Evolutionary conservation across 352 stramenopile species (phyloP).

Genomic region (Globisporangium yorkense): DNA sequence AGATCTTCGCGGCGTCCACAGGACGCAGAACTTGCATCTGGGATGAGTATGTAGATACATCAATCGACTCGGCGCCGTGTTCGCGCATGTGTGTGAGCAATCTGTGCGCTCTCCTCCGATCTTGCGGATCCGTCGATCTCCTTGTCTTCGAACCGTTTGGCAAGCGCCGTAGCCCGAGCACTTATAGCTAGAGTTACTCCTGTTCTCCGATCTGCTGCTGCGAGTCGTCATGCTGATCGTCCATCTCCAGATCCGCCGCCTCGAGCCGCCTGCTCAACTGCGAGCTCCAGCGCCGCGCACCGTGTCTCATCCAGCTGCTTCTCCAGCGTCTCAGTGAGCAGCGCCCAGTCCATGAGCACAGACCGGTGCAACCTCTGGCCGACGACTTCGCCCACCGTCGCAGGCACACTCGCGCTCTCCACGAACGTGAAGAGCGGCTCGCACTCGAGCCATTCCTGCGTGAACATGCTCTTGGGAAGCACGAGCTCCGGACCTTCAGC

Average conservation of each 20-base stretch:
- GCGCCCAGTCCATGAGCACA: slow-evolving; percentile 2
- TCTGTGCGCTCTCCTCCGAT: too few relatives aligned
- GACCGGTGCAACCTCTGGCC: slow-evolving; percentile 6
- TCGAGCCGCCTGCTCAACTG: neutral
- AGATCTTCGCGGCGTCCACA: too few relatives aligned
- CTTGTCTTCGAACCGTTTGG: too few relatives aligned
- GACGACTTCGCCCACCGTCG: slow-evolving; percentile 12
- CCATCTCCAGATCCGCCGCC: neutral
- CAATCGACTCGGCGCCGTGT: too few relatives aligned
- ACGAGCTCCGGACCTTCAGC: slow-evolving; percentile 15
- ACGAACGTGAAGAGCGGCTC: slow-evolving; percentile 15
- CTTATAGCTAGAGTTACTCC: too few relatives aligned
- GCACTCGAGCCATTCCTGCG: slow-evolving; percentile 15
- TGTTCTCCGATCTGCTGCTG: too few relatives aligned
- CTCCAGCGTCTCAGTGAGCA: slow-evolving; percentile 4
- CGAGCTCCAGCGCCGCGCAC: slow-evolving; percentile 4
- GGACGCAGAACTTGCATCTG: too few relatives aligned
- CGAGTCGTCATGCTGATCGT: too few relatives aligned
- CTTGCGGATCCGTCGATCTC: too few relatives aligned
- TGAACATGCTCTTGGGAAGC: slow-evolving; percentile 15
- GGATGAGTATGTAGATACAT: too few relatives aligned
- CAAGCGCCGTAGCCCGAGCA: too few relatives aligned
- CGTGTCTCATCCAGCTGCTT: slow-evolving; percentile 1
- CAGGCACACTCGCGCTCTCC: slow-evolving; percentile 5
- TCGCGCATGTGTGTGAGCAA: too few relatives aligned